phyloP scores from a whole-genome alignment of 2,329 filamentous ascomycete species.

The Phaeosphaeriaceae sp. region DNA sequence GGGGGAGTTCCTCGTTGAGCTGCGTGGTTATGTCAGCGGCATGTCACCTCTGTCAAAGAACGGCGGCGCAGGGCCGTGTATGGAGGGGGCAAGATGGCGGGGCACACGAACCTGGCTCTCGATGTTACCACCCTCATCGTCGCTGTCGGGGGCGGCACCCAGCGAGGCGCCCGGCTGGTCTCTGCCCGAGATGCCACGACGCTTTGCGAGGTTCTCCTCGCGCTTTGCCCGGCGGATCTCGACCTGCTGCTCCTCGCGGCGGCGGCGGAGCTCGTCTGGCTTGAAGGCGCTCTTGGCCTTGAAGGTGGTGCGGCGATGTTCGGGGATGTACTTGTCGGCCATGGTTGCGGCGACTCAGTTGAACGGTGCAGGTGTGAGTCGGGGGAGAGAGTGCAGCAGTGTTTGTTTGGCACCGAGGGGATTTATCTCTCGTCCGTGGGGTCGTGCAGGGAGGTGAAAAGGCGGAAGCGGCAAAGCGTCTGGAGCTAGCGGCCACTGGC shows the following conservation, averaged over 20 bases:
- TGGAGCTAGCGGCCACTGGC: constrained; percentile 13
- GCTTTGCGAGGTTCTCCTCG: constrained; percentile 98
- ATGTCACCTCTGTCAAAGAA: background rate
- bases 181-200: constrained; percentile 87
- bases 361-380: constrained; percentile 24
- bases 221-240: constrained; percentile 99
- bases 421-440: constrained; percentile 34
- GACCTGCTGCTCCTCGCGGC: constrained; percentile 98
- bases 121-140: constrained; percentile 93
- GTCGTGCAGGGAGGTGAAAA: constrained; percentile 47
- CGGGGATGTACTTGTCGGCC: constrained; percentile 99
- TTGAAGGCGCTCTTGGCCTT: constrained; percentile 99
- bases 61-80: background rate
- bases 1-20: constrained; percentile 96
- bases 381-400: constrained; percentile 23
- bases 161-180: constrained; percentile 78
- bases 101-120: constrained; percentile 84
- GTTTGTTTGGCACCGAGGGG: constrained; percentile 42
- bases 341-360: constrained; percentile 63
- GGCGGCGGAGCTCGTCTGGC: constrained; percentile 96
- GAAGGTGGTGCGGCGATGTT: constrained; percentile 98
- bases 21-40: constrained; percentile 50
- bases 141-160: constrained; percentile 90
- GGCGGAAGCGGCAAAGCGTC: constrained; percentile 43
- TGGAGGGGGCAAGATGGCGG: constrained; percentile 17